Percentiles rank a stretch among this genome's conserved stretches.
Conservation (phyloP, 2,329 filamentous ascomycete species). For the Zasmidium citrigriseum region DNA sequence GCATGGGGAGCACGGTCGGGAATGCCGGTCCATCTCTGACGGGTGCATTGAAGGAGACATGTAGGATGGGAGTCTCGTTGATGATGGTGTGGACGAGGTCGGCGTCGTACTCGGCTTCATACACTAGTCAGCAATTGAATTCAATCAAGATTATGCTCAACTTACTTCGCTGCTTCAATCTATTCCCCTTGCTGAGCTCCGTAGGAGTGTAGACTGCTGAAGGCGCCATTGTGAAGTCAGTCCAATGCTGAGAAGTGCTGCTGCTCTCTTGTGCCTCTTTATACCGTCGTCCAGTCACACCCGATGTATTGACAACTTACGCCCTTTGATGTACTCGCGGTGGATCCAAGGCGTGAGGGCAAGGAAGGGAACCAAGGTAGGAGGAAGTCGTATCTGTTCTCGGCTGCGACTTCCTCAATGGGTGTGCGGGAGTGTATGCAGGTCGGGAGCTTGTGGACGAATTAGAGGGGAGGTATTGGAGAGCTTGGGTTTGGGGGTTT, state of each 20-base stretch:
- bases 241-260: not conserved
- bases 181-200: constrained; percentile 31
- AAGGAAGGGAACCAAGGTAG: not conserved
- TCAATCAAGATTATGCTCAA: not conserved
- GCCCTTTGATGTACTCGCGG: constrained; percentile 7
- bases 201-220: constrained; percentile 28
- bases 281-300: not conserved
- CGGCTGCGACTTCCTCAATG: constrained; percentile 13
- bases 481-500: not conserved
- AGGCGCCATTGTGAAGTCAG: constrained; percentile 11
- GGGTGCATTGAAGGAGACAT: constrained; percentile 73
- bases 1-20: constrained; percentile 79
- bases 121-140: not conserved
- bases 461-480: not conserved
- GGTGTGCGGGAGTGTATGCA: not conserved
- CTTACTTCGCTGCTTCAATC: constrained; percentile 22
- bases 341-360: not conserved
- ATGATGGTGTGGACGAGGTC: constrained; percentile 73
- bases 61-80: constrained; percentile 71
- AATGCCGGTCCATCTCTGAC: constrained; percentile 59
- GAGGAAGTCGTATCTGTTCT: not conserved
- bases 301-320: not conserved
- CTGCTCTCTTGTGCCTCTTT: not conserved
- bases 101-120: constrained; percentile 68
- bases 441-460: not conserved